Evolutionary conservation across 2,329 filamentous ascomycete species (phyloP).

Genomic region (Rachicladosporium sp.): DNA sequence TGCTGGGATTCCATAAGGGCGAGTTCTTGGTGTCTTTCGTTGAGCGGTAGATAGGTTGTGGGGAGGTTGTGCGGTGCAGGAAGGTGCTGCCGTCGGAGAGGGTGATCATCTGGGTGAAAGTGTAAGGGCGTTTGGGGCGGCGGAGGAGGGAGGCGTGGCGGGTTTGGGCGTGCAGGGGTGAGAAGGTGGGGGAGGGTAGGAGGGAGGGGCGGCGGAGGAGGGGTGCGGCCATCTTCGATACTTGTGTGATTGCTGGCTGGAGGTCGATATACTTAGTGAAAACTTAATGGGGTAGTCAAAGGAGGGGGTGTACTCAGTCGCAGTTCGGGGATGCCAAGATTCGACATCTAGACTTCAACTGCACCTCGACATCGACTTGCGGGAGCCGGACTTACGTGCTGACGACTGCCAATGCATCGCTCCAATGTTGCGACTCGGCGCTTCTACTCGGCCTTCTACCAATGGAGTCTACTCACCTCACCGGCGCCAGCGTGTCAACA

Average conservation of each 20-base stretch:
- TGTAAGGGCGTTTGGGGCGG: conserved; percentile 85
- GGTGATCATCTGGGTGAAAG: conserved; percentile 91
- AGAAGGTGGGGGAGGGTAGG: too few species aligned
- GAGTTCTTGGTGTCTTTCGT: conserved; percentile 84
- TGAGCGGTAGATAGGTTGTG: conserved; percentile 47
- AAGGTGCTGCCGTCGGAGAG: conserved; percentile 84
- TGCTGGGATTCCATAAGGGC: conserved; percentile 78
- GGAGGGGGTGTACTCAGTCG: too few species aligned
- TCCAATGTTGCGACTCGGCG: conserved; percentile 15
- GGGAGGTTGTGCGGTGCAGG: conserved; percentile 65
- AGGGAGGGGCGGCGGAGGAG: too few species aligned
- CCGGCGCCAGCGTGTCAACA: too few species aligned
- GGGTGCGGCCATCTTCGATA: too few species aligned
- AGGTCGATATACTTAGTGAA: too few species aligned
- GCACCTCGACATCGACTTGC: too few species aligned
- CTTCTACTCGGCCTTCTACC: conserved; percentile 35
- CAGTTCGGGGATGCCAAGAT: too few species aligned
- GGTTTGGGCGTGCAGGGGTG: conserved; percentile 36
- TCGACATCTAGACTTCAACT: too few species aligned
- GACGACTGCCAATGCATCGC: conserved; percentile 1
- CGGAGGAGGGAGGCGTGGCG: conserved; percentile 75
- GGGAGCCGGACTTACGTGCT: too few species aligned
- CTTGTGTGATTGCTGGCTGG: too few species aligned
- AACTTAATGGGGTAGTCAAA: too few species aligned
- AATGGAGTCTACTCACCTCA: conserved; percentile 20